Evolutionary conservation across 169 alveolate genomes (phyloP), one percentile per base, ranked within the genome.

Genomic region (Plasmodium malariae): DNA sequence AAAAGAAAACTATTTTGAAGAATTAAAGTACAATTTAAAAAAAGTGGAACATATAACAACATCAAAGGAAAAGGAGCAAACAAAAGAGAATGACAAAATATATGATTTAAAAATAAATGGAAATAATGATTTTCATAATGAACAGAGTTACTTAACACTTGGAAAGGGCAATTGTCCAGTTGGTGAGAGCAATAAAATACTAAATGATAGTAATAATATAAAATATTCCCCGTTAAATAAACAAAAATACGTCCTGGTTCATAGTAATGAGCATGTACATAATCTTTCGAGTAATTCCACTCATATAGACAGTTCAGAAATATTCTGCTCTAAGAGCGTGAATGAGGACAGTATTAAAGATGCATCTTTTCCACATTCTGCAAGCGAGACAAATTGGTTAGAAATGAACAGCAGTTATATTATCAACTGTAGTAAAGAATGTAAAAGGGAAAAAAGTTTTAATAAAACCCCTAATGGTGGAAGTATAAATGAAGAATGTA

Each of bases 281-380:
- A 57, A 57, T 57, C 7, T 57, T 17, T 17, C 28, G 19, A 57
- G 68, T 26, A 57, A 57, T 21, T 57, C 68, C 36, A 57, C 68
- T 9, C 68, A 57, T 17, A 57, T 57, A 57, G 32, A 57, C 28
- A 57, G 68, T 57, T 17, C 68, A 3, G 68, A 57, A 57, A 17
- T 57, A n/a, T 57, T 5, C 19, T 57, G n/a, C 32, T n/a, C 68
- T 21, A 57, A 57, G 19, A 1, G 19, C 14, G 32, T n/a, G 19
- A 57, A 57, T 17, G 68, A 57, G 32, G 36, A 57, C 12, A n/a
- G n/a, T n/a, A n/a, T n/a, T n/a, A n/a, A n/a, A n/a, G n/a, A n/a
- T n/a, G n/a, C n/a, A n/a, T n/a, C n/a, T n/a, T n/a, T n/a, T n/a
- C n/a, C n/a, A n/a, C n/a, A n/a, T n/a, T n/a, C n/a, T n/a, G n/a